Percentiles rank a stretch among this genome's conserved stretches.
Conservation (phyloP, 164 flowering plant genomes). For the Chimonanthus salicifolius region DNA sequence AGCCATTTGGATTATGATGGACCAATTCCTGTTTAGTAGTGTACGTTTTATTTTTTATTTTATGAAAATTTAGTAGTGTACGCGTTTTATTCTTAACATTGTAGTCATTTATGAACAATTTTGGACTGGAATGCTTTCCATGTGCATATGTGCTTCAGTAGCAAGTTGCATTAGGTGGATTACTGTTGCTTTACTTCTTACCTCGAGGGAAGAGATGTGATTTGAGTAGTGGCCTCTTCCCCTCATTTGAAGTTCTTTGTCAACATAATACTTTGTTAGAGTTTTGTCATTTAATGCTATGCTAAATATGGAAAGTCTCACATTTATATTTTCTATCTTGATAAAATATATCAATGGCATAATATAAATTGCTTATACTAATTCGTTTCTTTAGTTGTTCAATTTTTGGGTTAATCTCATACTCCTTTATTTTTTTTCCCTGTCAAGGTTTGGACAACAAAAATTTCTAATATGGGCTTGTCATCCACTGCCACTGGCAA, state of each 20-base stretch:
- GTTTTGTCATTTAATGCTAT: no score
- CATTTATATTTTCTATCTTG: neutral
- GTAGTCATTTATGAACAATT: neutral
- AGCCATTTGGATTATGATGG: no score
- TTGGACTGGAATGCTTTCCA: neutral
- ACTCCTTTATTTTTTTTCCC: neutral
- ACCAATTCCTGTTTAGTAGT: no score
- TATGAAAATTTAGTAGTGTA: no score
- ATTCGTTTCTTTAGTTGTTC: neutral
- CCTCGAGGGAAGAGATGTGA: neutral
- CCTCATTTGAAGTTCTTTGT: conserved; percentile 1
- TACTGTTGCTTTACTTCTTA: no score
- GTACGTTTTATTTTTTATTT: no score
- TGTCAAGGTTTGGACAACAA: neutral
- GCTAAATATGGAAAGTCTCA: neutral
- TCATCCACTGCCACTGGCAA: conserved; percentile 35
- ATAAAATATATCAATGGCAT: neutral
- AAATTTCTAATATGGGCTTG: conserved; percentile 40
- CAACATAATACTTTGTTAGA: neutral
- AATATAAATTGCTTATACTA: neutral
- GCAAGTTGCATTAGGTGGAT: neutral
- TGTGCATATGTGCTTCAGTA: neutral
- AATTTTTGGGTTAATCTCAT: neutral
- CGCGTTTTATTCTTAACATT: no score
- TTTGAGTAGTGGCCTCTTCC: neutral